Base-by-base conservation (phyloP, 2,329 filamentous ascomycete species). In the Colletotrichum siamense region DNA sequence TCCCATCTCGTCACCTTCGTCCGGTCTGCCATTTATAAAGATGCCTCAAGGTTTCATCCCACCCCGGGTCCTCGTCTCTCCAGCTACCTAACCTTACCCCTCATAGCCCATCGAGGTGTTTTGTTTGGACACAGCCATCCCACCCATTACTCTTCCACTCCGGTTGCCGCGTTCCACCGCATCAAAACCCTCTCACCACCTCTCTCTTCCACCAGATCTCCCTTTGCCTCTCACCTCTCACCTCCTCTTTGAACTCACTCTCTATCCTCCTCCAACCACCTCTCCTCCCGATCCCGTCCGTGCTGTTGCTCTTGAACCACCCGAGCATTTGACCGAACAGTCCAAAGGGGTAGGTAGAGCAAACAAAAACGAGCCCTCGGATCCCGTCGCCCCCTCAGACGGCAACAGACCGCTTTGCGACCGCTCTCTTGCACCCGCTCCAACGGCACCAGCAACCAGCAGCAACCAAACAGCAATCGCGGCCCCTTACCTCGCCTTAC, bases 121-220 rank as follows among this genome's bases (percentile, higher is more conserved):
- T 68, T 34, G 44, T 68, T 68, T 34, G 49, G 44, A 49, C 18
- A 49, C 39, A 49, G 39, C 39, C 44, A 36, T 49, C 44, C 39
- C 49, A 57, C 44, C 12, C 44, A 34, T 59, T 16, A 30, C 65
- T 36, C 26, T 44, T 24, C 36, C 26, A 34, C 26, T 55, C 57
- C 26, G 55, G 59, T 18, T 36, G 34, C 49, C 49, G 68, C 26
- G 73, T 75, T 73, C 30, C 73, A 75, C 73, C 32, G 63, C 69
- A 73, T 62, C 52, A 26, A 55, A 44, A 39, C 18, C 57, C 28
- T 26, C 36, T 63, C 36, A 64, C 26, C 3, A 16, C 59, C 59
- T 63, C 22, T 28, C 57, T 36, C 34, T 26, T 24, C 12, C 22
- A 26, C 24, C 44, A 52, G 44, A 52, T 52, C 12, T 52, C 44